Evolutionary conservation across 805 yeast genomes (phyloP).

Genomic region (Tetrapisispora iriomotensis): DNA sequence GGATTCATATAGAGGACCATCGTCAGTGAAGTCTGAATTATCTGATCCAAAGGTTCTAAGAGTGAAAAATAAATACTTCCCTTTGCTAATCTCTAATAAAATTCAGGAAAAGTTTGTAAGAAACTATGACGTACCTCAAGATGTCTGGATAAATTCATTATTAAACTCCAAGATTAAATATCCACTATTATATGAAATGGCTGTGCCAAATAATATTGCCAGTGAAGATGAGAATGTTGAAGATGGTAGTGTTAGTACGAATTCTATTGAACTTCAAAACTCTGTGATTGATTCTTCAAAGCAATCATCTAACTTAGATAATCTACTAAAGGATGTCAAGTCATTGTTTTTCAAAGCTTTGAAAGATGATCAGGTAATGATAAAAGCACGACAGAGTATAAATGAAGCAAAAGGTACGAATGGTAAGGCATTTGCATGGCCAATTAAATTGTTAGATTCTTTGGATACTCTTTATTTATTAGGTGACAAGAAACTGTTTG

Average conservation of each 20-base stretch:
- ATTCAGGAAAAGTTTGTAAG: slow-evolving; percentile 14
- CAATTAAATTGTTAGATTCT: slow-evolving; percentile 41
- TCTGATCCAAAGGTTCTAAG: slow-evolving; percentile 16
- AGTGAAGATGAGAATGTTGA: background rate
- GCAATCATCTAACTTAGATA: slow-evolving; percentile 8
- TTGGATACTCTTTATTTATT: slow-evolving; percentile 43
- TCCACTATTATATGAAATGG: slow-evolving; percentile 20
- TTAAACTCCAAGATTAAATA: slow-evolving; percentile 18
- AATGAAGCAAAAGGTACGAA: slow-evolving; percentile 1
- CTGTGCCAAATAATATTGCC: slow-evolving; percentile 11
- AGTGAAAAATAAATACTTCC: slow-evolving; percentile 34
- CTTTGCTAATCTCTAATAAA: slow-evolving; percentile 22
- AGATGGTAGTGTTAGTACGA: no score
- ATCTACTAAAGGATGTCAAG: slow-evolving; percentile 27
- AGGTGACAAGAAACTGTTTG: slow-evolving; percentile 33
- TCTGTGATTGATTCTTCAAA: slow-evolving; percentile 1
- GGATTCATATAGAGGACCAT: background rate
- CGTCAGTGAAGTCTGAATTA: slow-evolving; percentile 5
- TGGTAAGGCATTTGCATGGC: slow-evolving; percentile 29
- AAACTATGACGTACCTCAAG: slow-evolving; percentile 6
- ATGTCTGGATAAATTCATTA: slow-evolving; percentile 5
- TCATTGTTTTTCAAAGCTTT: slow-evolving; percentile 36
- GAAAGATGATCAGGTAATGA: slow-evolving; percentile 18
- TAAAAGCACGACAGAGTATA: slow-evolving; percentile 2
- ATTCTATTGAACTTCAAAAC: background rate